Percentiles rank a stretch among this genome's conserved stretches.
These are phyloP conservation scores for Claviceps capensis DNA, from an alignment of 2,329 filamentous ascomycete genomes.

Conservation along the genomic window DNA sequence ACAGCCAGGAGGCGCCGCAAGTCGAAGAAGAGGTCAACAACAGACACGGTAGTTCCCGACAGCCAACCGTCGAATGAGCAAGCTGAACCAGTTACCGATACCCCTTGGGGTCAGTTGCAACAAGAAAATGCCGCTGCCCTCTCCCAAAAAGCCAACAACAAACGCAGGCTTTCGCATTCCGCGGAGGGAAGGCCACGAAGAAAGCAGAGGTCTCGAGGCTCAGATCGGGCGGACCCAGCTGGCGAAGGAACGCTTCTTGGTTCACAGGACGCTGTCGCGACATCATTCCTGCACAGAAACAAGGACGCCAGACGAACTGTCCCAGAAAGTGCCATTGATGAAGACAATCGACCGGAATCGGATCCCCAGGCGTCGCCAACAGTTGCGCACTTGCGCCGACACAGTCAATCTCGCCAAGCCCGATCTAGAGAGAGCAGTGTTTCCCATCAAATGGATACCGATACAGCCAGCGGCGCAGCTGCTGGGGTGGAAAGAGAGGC, in stretches of 20 bases:
- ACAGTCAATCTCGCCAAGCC: slow-evolving; percentile 14
- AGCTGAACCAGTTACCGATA: slow-evolving; percentile 1
- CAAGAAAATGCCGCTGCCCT: slow-evolving; percentile 7
- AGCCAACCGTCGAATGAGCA: slow-evolving; percentile 1
- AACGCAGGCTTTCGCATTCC: slow-evolving; percentile 19
- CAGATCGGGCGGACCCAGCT: slow-evolving; percentile 10
- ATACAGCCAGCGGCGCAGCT: slow-evolving; percentile 1
- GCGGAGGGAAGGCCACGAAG: slow-evolving; percentile 19
- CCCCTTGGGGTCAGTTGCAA: slow-evolving; percentile 2
- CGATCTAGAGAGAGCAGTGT: slow-evolving; percentile 16
- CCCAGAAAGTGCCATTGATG: slow-evolving; percentile 8
- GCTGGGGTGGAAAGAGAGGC: slow-evolving; percentile 12
- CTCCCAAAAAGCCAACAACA: slow-evolving; percentile 17
- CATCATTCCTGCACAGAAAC: slow-evolving; percentile 6
- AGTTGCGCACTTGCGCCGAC: slow-evolving; percentile 13
- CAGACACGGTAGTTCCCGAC: slow-evolving; percentile 3
- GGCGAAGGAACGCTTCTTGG: neutral
- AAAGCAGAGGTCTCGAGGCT: slow-evolving; percentile 17
- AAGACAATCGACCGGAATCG: slow-evolving; percentile 9
- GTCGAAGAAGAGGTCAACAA: slow-evolving; percentile 12
- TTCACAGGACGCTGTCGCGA: neutral
- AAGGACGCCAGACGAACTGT: slow-evolving; percentile 2
- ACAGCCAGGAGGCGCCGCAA: slow-evolving; percentile 13
- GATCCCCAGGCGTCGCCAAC: slow-evolving; percentile 16
- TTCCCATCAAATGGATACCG: slow-evolving; percentile 13